Conservation (phyloP, 768 basidiomycete genomes). For the Stropharia rugosoannulata region DNA sequence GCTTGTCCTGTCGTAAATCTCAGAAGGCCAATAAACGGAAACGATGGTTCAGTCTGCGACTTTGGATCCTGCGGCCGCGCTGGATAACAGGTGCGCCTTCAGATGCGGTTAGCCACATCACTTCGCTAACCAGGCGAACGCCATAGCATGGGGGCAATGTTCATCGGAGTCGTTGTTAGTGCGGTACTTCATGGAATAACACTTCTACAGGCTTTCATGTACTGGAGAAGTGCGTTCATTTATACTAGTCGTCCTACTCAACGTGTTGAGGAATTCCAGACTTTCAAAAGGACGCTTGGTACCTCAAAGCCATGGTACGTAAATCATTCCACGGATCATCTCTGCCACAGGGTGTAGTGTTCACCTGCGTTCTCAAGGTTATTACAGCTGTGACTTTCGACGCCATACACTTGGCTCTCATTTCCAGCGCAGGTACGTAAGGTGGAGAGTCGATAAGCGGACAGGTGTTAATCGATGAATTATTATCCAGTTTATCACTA, state of each 20-base stretch:
- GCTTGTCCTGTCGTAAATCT: background rate
- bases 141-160: conserved; percentile 42
- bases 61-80: conserved; percentile 16
- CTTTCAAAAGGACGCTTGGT: conserved; percentile 39
- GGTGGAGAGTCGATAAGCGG: conserved; percentile 10
- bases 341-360: background rate
- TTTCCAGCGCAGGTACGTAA: conserved; percentile 40
- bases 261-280: conserved; percentile 14
- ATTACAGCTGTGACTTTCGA: conserved; percentile 40
- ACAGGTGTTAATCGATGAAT: conserved; percentile 2
- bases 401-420: conserved; percentile 44
- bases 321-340: background rate
- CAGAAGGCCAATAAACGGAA: background rate
- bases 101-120: background rate
- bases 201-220: conserved; percentile 46
- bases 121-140: background rate
- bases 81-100: conserved; percentile 31
- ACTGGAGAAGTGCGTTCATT: conserved; percentile 33
- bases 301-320: conserved; percentile 39
- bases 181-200: conserved; percentile 42
- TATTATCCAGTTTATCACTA: conserved; percentile 43
- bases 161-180: conserved; percentile 39
- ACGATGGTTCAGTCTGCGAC: conserved; percentile 3
- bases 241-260: background rate
- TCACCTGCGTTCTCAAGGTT: conserved; percentile 29